Base-by-base conservation (phyloP, 768 basidiomycete genomes). In the Lactarius quietus region DNA sequence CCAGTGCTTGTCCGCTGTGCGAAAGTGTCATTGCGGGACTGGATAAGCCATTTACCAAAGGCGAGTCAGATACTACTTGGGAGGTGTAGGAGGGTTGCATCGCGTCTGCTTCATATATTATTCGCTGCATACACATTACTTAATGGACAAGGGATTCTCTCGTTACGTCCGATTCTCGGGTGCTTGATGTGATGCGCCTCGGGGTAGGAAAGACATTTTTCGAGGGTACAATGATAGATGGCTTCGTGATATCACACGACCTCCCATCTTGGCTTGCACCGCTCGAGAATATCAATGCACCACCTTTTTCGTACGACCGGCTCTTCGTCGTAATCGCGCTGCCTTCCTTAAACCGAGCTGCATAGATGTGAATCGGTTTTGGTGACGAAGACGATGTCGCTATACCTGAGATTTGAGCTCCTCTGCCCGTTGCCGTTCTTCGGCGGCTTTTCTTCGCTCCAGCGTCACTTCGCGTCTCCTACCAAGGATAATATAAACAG, bases 1-100 rank as follows among this genome's bases (percentile, higher is more conserved):
- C 95, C 20, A 88, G 89, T 69, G 92, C 83, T 65, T 98, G 97
- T 78, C 95, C 95, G 35, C 77, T 98, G 63, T 99, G 97, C 75
- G 97, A 98, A 73, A 88, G 88, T 67, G 90, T 95, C 20, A 83
- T 97, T 53, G 86, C 81, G 6, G 89, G 90, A 6, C 76, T 98
- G 70, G 95, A 98, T 74, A 89, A 86, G 74, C 87, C 93, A 15
- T 98, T 98, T 71, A 84, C 91, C 57, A 81, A 83, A 69, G 93
- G 87, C 35, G 93, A 95, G 76, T 79, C 82, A 48, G 90, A 93
- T 75, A 79, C 81, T 61, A 90, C 87, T 61, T 94, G 92, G 92
- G 79, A 83, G 63, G 73, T 93, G 68, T 94, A 77, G 65, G 39
- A 38, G 12, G 45, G 43, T 63, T 61, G 36, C 26, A 36, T 33